Percentiles rank a stretch among this genome's conserved stretches.
These are phyloP conservation scores for Danielia oregonensis DNA, from an alignment of 805 yeast species.

Conservation along the genomic window DNA sequence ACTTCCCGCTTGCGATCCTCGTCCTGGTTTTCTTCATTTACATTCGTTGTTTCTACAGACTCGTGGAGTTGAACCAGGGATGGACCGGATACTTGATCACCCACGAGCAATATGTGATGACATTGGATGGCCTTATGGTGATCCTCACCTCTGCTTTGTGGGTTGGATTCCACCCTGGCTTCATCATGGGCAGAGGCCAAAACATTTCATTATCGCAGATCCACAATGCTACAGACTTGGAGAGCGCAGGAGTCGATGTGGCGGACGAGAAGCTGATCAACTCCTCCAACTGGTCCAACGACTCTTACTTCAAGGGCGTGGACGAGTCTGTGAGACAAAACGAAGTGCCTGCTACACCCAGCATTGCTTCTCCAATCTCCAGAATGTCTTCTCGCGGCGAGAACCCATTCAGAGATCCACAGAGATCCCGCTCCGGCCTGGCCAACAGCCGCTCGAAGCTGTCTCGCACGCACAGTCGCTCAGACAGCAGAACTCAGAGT, in stretches of 20 bases:
- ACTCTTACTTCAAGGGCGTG: slow-evolving; percentile 1
- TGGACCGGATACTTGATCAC: slow-evolving; percentile 65
- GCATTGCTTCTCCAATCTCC: too few relatives aligned
- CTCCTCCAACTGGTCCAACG: background rate
- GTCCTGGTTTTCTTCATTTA: slow-evolving; percentile 53
- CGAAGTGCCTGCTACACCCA: too few relatives aligned
- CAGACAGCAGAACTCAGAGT: background rate
- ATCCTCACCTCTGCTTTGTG: slow-evolving; percentile 28
- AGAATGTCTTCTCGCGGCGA: background rate
- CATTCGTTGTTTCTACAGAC: slow-evolving; percentile 68
- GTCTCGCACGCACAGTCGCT: background rate
- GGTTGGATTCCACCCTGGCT: slow-evolving; percentile 59
- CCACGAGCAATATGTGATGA: slow-evolving; percentile 39
- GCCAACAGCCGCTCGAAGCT: background rate
- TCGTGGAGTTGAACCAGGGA: slow-evolving; percentile 68
- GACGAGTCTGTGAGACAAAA: background rate
- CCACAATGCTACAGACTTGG: too few relatives aligned
- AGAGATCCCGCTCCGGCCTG: background rate
- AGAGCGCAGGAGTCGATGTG: slow-evolving; percentile 1
- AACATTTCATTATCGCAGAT: slow-evolving; percentile 7
- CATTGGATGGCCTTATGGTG: slow-evolving; percentile 29
- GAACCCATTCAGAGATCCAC: too few relatives aligned
- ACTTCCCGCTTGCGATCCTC: slow-evolving; percentile 43
- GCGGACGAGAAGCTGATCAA: slow-evolving; percentile 2
- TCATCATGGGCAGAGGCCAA: slow-evolving; percentile 26